Conservation (phyloP, 352 stramenopile genomes). For the Phytophthora boehmeriae region DNA sequence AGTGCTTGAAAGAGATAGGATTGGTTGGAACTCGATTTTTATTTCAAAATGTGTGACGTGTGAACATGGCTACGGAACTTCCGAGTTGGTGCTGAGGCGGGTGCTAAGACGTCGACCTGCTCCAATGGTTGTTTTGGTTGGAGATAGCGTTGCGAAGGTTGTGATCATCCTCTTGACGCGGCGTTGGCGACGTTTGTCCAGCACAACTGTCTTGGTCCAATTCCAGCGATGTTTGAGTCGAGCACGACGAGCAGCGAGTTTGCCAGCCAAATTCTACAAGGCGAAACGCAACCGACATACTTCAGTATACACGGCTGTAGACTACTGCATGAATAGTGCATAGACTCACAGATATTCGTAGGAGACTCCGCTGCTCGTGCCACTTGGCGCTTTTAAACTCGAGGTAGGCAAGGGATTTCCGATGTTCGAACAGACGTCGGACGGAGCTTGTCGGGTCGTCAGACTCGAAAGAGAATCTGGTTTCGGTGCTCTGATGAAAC, state of each 20-base stretch:
- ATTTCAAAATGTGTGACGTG: no score
- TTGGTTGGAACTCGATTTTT: no score
- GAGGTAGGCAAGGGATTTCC: conserved; percentile 38
- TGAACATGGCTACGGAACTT: background rate
- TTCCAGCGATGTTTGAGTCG: conserved; percentile 37
- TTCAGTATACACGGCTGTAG: background rate
- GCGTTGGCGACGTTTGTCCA: conserved; percentile 29
- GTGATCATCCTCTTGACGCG: conserved; percentile 29
- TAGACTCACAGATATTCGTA: conserved; percentile 53
- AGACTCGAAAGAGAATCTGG: background rate
- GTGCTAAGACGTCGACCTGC: conserved; percentile 11
- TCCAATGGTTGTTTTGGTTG: conserved; percentile 5
- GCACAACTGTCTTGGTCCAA: conserved; percentile 31
- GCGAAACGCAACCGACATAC: background rate
- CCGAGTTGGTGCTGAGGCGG: background rate
- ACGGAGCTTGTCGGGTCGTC: conserved; percentile 30
- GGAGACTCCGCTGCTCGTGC: conserved; percentile 51
- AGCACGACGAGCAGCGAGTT: conserved; percentile 30
- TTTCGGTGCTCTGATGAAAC: background rate
- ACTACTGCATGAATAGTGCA: background rate
- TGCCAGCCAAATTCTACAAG: conserved; percentile 40
- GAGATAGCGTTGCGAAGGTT: conserved; percentile 12
- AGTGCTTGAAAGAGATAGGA: no score
- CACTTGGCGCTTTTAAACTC: conserved; percentile 53
- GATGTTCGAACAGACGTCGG: conserved; percentile 43